Evolutionary conservation across 352 stramenopile species (phyloP).

Genomic region (Pythium sp.): DNA sequence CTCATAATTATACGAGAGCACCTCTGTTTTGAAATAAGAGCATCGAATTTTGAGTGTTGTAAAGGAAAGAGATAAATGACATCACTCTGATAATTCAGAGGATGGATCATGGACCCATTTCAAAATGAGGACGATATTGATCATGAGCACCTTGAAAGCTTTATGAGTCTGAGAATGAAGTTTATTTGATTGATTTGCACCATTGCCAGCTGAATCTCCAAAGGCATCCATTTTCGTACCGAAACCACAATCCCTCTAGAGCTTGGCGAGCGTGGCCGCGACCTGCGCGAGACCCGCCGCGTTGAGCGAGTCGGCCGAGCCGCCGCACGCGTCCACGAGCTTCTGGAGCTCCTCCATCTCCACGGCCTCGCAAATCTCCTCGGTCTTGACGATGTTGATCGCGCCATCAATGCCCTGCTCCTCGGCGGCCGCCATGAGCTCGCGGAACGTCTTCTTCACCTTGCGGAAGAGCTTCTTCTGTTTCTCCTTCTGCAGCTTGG

Average conservation of each 20-base stretch:
- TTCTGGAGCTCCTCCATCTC: conserved; percentile 69
- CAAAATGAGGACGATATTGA: background rate
- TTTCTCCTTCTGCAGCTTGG: conserved; percentile 80
- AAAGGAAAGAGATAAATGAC: background rate
- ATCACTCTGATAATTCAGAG: no score
- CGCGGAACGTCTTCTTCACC: conserved; percentile 83
- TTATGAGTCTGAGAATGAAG: background rate
- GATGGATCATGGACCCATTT: background rate
- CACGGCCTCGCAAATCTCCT: conserved; percentile 69
- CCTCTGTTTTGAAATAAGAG: background rate
- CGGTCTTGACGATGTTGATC: conserved; percentile 71
- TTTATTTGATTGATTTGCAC: background rate
- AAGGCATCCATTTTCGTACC: background rate
- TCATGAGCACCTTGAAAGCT: background rate
- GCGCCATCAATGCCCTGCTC: conserved; percentile 55
- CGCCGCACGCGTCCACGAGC: conserved; percentile 62
- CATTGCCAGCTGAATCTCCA: background rate
- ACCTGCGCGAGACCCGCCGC: conserved; percentile 53
- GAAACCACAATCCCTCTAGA: conserved; percentile 22
- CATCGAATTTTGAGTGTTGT: background rate
- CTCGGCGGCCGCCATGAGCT: conserved; percentile 64
- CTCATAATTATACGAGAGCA: background rate
- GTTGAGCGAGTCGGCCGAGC: conserved; percentile 47
- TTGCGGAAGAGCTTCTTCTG: conserved; percentile 84
- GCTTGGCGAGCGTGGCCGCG: conserved; percentile 41